These are phyloP conservation scores for Juncus effusus DNA, from an alignment of 176 grass and related monocot genomes.

Conservation along the genomic window DNA sequence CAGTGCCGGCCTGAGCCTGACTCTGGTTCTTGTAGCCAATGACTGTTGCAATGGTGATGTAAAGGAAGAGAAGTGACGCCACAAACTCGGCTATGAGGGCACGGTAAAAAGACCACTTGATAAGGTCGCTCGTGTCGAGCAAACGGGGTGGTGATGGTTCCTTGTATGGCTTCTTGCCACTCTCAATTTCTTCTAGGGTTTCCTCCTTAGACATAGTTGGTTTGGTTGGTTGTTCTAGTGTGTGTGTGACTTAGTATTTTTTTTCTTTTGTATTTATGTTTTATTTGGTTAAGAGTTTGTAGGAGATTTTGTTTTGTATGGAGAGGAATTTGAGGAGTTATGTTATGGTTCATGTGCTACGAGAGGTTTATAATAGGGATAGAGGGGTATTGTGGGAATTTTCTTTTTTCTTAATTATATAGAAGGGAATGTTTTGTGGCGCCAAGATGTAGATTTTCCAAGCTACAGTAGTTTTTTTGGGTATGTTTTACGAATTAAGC, in stretches of 20 bases:
- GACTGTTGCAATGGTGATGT: constrained; percentile 75
- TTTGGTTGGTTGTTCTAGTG: not conserved
- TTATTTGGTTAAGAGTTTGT: not conserved
- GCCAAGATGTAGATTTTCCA: too few species aligned
- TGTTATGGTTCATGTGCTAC: not conserved
- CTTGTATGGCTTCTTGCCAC: constrained; percentile 40
- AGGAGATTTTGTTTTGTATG: not conserved
- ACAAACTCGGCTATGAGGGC: constrained; percentile 78
- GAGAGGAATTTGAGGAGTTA: constrained; percentile 5
- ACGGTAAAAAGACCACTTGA: constrained; percentile 67
- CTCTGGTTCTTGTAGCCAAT: constrained; percentile 71
- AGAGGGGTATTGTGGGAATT: not conserved
- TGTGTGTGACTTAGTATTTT: not conserved
- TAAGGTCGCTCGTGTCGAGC: constrained; percentile 51
- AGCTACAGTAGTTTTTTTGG: too few species aligned
- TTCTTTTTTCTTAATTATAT: not conserved
- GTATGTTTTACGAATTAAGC: too few species aligned
- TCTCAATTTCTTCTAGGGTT: not conserved
- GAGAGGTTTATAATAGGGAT: constrained; percentile 8
- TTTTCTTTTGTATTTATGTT: not conserved
- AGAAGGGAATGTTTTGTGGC: too few species aligned
- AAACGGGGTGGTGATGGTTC: constrained; percentile 43
- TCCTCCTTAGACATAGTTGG: constrained; percentile 37
- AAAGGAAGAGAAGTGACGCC: constrained; percentile 81
- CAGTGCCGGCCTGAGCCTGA: constrained; percentile 20